Evolutionary conservation across 2,329 filamentous ascomycete species (phyloP).

Genomic region (Aspergillus ochraceoroseus): DNA sequence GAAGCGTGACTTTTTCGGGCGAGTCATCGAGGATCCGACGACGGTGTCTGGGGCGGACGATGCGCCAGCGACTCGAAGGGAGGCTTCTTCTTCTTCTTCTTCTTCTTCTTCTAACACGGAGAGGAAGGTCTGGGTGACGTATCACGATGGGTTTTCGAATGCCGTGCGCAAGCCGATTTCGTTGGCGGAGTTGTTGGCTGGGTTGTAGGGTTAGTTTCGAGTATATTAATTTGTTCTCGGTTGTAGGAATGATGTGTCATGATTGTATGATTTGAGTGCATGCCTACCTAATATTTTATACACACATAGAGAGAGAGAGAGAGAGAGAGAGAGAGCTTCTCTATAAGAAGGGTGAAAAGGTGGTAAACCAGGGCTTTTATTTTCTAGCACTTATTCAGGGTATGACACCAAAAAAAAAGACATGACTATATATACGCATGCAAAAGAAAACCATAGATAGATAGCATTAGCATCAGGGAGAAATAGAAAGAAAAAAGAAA

Average conservation of each 20-base stretch:
- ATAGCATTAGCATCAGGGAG: conserved; percentile 22
- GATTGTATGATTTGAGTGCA: conserved; percentile 1
- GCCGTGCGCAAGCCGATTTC: conserved; percentile 85
- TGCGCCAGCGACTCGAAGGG: conserved; percentile 15
- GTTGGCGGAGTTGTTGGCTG: conserved; percentile 66
- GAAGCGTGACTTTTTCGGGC: conserved; percentile 82
- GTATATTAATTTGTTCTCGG: not conserved
- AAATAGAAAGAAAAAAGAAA: conserved; percentile 7
- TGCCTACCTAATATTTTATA: no score
- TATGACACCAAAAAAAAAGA: conserved; percentile 1
- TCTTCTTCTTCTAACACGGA: conserved; percentile 43
- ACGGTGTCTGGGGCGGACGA: conserved; percentile 33
- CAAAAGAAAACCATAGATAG: conserved; percentile 1
- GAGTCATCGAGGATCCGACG: conserved; percentile 52
- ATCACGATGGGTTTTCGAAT: conserved; percentile 86
- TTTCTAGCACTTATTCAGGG: no score
- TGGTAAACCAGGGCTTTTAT: no score
- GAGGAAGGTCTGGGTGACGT: conserved; percentile 76
- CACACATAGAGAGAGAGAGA: no score
- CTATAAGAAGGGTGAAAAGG: no score
- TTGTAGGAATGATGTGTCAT: not conserved
- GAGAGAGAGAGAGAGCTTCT: no score
- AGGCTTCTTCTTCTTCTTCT: no score
- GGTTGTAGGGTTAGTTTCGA: conserved; percentile 28
- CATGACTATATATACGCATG: not conserved